These are phyloP conservation scores for Populus ilicifolia DNA, from an alignment of 345 rosid genomes.

Conservation along the genomic window DNA sequence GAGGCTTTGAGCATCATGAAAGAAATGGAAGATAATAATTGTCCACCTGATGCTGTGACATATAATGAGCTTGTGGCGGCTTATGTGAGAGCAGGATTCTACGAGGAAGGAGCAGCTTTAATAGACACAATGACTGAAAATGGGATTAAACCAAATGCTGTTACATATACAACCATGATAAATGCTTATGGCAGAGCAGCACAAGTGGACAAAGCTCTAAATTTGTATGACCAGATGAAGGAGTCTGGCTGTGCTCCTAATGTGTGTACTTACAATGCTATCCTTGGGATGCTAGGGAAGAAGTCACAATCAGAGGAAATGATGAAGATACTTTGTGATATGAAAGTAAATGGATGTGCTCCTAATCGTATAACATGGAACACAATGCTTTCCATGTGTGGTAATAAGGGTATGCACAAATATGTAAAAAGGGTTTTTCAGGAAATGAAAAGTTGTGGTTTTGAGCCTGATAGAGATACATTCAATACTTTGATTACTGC, in stretches of 20 bases:
- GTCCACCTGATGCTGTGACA: conserved; percentile 65
- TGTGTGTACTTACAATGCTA: conserved; percentile 68
- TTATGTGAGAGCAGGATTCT: conserved; percentile 79
- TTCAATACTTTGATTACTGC: conserved; percentile 81
- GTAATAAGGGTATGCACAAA: conserved; percentile 61
- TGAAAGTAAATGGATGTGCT: conserved; percentile 73
- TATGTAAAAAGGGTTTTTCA: conserved; percentile 58
- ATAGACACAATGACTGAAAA: conserved; percentile 57
- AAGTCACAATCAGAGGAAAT: conserved; percentile 61
- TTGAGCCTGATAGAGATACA: conserved; percentile 84
- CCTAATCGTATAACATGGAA: conserved; percentile 93
- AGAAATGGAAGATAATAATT: conserved; percentile 82
- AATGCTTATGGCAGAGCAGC: conserved; percentile 84
- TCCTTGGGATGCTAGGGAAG: conserved; percentile 79
- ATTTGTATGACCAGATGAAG: conserved; percentile 63
- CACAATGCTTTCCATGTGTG: conserved; percentile 79
- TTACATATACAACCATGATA: conserved; percentile 79
- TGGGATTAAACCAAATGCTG: conserved; percentile 72
- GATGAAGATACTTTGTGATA: conserved; percentile 65
- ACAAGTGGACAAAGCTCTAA: conserved; percentile 62
- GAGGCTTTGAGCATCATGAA: conserved; percentile 69
- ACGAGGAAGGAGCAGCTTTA: conserved; percentile 70
- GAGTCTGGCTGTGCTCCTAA: conserved; percentile 78
- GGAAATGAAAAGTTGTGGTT: conserved; percentile 89
- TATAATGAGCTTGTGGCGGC: conserved; percentile 85